These are phyloP conservation scores for Vitis rupestris DNA, from an alignment of 164 flowering plant species.

Conservation along the genomic window DNA sequence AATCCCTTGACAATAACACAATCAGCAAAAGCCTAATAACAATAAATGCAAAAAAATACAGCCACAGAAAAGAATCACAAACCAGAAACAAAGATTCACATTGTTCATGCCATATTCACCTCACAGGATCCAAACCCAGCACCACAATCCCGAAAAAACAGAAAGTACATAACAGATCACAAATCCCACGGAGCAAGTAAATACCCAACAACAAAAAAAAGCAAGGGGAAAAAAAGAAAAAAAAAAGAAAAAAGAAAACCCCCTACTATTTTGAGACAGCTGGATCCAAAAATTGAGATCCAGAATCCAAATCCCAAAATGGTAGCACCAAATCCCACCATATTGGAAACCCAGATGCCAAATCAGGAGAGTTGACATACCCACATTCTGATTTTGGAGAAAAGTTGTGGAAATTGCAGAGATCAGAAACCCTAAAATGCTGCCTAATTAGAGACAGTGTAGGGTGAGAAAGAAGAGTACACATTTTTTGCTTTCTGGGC, in stretches of 20 bases:
- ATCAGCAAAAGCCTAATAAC: background rate
- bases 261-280: background rate
- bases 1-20: background rate
- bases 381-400: constrained; percentile 27
- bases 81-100: background rate
- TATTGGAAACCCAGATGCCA: constrained; percentile 20
- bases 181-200: too few relatives aligned
- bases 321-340: constrained; percentile 1
- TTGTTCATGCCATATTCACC: background rate
- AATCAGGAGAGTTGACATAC: constrained; percentile 9
- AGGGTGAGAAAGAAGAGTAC: background rate
- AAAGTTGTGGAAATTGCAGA: background rate
- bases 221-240: background rate
- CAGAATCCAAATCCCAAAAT: constrained; percentile 7
- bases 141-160: background rate
- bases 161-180: too few relatives aligned
- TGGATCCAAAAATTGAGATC: constrained; percentile 11
- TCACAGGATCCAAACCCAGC: constrained; percentile 1
- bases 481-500: constrained; percentile 9
- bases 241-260: too few relatives aligned
- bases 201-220: background rate
- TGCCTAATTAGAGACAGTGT: background rate
- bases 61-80: background rate
- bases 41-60: background rate
- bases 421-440: constrained; percentile 16